These are phyloP conservation scores for Cyphellophora attinorum DNA, from an alignment of 2,329 filamentous ascomycete genomes.

Conservation along the genomic window DNA sequence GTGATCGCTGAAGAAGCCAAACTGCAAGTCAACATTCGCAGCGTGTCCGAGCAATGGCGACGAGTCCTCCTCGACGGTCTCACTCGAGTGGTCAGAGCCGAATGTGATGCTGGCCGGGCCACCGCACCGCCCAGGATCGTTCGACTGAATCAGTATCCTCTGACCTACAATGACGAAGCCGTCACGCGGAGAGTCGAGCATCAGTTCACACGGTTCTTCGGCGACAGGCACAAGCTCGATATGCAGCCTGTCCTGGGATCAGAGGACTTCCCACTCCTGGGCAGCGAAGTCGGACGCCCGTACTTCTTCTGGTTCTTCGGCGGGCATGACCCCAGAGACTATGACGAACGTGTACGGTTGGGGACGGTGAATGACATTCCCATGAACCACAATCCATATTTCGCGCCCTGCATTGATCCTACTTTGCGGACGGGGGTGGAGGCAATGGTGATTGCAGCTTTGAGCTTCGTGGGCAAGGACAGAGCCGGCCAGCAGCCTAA, in stretches of 20 bases:
- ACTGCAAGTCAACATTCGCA: constrained; percentile 46
- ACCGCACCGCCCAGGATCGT: constrained; percentile 38
- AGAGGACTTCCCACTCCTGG: constrained; percentile 52
- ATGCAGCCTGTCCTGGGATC: constrained; percentile 19
- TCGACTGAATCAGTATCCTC: constrained; percentile 40
- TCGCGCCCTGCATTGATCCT: constrained; percentile 49
- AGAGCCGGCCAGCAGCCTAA: too few species aligned
- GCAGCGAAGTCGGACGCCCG: constrained; percentile 38
- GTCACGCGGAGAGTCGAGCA: constrained; percentile 33
- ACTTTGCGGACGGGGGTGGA: constrained; percentile 45
- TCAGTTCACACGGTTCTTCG: constrained; percentile 39
- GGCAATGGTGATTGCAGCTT: constrained; percentile 39
- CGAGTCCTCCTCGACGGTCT: constrained; percentile 37
- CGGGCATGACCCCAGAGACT: constrained; percentile 21
- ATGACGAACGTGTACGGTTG: constrained; percentile 2
- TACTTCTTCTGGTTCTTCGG: constrained; percentile 49
- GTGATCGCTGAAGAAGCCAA: constrained; percentile 46
- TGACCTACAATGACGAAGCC: constrained; percentile 41
- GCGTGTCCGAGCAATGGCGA: constrained; percentile 35
- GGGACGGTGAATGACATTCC: constrained; percentile 23
- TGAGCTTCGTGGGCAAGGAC: too few species aligned
- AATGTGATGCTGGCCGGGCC: constrained; percentile 41
- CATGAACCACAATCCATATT: constrained; percentile 49
- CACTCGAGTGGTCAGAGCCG: constrained; percentile 45
- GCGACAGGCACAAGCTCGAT: constrained; percentile 16